These are phyloP conservation scores for Bacidia gigantensis DNA, from an alignment of 495 filamentous ascomycete species.

Conservation along the genomic window DNA sequence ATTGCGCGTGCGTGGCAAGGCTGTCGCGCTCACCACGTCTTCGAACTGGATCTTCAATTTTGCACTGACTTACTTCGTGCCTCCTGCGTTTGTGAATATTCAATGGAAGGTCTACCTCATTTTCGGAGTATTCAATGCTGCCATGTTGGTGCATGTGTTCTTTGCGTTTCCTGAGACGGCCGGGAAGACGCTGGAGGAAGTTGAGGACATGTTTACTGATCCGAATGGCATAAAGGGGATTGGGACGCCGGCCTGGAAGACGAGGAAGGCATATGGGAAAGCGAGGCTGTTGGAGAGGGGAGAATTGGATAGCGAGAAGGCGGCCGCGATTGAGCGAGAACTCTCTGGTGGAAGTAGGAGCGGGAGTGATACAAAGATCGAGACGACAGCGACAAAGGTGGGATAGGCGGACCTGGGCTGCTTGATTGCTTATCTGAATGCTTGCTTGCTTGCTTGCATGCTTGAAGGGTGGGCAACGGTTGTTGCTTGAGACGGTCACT, in stretches of 20 bases:
- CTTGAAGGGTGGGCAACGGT: too few relatives aligned
- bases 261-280: conserved; percentile 28
- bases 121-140: conserved; percentile 35
- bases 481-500: too few relatives aligned
- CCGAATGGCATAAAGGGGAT: conserved; percentile 45
- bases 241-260: conserved; percentile 59
- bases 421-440: too few relatives aligned
- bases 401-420: too few relatives aligned
- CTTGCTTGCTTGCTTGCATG: too few relatives aligned
- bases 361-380: conserved; percentile 3
- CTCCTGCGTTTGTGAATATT: conserved; percentile 37
- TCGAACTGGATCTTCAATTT: conserved; percentile 45
- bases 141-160: conserved; percentile 48
- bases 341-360: background rate
- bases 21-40: conserved; percentile 49
- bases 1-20: conserved; percentile 50
- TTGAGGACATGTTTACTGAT: conserved; percentile 38
- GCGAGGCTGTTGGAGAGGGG: conserved; percentile 23
- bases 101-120: conserved; percentile 44
- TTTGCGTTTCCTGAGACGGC: conserved; percentile 43
- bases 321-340: conserved; percentile 2
- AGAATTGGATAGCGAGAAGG: conserved; percentile 21
- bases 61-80: conserved; percentile 36
- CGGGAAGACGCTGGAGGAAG: conserved; percentile 34
- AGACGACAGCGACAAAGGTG: background rate